Evolutionary conservation across 768 basidiomycete species (phyloP), one percentile per base, ranked within the genome.

Genomic region (Calocybe cyanea): DNA sequence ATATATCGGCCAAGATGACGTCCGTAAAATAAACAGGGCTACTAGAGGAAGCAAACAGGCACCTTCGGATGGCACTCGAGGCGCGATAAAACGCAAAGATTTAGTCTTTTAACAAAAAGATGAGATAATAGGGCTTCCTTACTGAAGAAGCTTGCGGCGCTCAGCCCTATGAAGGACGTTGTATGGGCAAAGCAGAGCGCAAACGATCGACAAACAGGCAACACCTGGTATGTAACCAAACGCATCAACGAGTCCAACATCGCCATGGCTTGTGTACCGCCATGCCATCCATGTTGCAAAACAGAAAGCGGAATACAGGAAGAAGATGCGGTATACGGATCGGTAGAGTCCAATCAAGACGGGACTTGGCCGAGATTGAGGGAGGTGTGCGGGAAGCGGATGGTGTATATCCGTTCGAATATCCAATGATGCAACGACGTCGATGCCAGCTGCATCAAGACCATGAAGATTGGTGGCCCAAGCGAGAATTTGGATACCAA

Each of bases 381-480:
- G 60, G 39, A 64, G 53, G 5, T 53, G 42, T 24, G 65, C 54
- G 20, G 59, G 38, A 18, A 60, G 60, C 30, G 63, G 51, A 40
- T 55, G 48, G 25, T 52, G 45, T 15, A 60, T 56, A 8, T 71
- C 70, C 3, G 66, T 62, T 37, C 71, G 69, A 19, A 92, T 68
- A 58, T 89, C 88, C 60, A 99, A 73, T 3, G 81, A 81, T 51
- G 72, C 64, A 11, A 77, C 70, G 0, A 79, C 81, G 63, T 99
- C 92, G 32, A 98, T 66, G 17, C 87, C 84, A 13, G 85, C 69
- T 9, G 73, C 53, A 52, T 84, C 72, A 37, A 98, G 80, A 39
- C 87, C 79, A 63, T 98, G 94, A 6, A 98, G 67, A 64, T 98
- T 99, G 25, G 85, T 81, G 0, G 92, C 92, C 93, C 95, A 99